These are phyloP conservation scores for Papiliotrema terrestris DNA, from an alignment of 1,284 basidiomycete species.

Conservation along the genomic window DNA sequence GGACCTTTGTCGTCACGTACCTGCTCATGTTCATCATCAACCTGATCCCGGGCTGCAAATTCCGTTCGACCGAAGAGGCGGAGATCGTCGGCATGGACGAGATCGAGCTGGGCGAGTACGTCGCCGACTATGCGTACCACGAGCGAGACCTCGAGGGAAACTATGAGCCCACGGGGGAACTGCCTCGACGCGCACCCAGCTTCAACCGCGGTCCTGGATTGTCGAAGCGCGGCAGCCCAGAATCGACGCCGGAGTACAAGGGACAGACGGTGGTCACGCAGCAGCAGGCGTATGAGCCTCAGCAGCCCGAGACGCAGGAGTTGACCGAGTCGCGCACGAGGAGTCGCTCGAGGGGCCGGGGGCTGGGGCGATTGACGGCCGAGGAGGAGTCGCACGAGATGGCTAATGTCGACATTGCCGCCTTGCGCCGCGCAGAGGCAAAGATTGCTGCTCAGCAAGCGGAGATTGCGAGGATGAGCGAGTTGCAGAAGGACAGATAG, in stretches of 20 bases:
- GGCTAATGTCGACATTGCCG: slow-evolving; percentile 1
- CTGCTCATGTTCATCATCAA: slow-evolving; percentile 51
- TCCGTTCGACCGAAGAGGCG: slow-evolving; percentile 69
- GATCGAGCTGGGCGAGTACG: slow-evolving; percentile 48
- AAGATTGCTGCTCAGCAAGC: slow-evolving; percentile 7
- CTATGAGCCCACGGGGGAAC: slow-evolving; percentile 10
- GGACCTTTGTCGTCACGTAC: slow-evolving; percentile 55
- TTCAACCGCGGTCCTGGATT: neutral
- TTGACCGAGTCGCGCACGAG: neutral
- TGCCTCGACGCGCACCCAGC: neutral
- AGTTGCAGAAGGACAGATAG: neutral
- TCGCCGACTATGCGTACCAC: slow-evolving; percentile 50
- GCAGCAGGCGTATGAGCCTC: neutral
- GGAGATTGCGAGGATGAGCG: neutral
- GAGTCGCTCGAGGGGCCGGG: neutral
- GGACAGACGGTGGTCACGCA: neutral
- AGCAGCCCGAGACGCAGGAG: neutral
- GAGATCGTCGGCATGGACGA: slow-evolving; percentile 82
- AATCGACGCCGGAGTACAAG: neutral
- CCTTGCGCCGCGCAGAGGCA: slow-evolving; percentile 5
- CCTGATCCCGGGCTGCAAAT: slow-evolving; percentile 68
- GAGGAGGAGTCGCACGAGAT: slow-evolving; percentile 1
- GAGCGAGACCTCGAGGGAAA: slow-evolving; percentile 46
- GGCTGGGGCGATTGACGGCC: neutral
- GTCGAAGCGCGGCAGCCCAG: neutral